Conservation (phyloP, 768 basidiomycete species). For the Termitomyces sp. region DNA sequence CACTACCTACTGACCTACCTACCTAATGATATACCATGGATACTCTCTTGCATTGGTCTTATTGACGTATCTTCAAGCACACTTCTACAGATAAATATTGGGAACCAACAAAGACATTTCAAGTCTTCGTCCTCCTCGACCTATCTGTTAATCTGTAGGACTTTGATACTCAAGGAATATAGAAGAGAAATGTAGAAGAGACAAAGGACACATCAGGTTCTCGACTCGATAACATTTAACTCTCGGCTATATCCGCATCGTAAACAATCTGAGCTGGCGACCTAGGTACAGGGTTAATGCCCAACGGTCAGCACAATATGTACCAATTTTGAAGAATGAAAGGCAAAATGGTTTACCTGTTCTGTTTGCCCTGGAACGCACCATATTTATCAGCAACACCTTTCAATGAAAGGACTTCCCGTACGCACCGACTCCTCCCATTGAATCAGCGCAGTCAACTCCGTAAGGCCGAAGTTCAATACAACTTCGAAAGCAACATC, state of each 20-base stretch:
- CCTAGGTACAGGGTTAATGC: background rate
- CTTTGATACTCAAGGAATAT: background rate
- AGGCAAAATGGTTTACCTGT: background rate
- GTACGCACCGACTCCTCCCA: constrained; percentile 44
- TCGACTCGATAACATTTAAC: background rate
- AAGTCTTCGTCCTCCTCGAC: background rate
- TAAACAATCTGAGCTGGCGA: constrained; percentile 9
- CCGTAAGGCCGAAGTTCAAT: constrained; percentile 46
- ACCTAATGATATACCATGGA: no score
- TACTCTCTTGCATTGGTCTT: no score
- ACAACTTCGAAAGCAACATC: constrained; percentile 32
- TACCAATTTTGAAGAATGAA: background rate
- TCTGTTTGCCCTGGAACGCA: background rate
- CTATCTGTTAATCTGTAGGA: background rate
- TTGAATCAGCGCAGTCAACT: constrained; percentile 43
- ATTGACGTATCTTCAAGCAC: background rate
- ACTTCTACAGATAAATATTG: background rate
- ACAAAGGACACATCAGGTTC: background rate
- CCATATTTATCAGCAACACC: background rate
- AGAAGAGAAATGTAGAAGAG: background rate
- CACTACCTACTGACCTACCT: no score
- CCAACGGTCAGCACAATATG: background rate
- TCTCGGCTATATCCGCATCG: background rate
- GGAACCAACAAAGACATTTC: background rate
- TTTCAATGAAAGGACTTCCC: background rate